These are phyloP conservation scores for Naganishia liquefaciens DNA, from an alignment of 1,284 basidiomycete species.

Conservation along the genomic window DNA sequence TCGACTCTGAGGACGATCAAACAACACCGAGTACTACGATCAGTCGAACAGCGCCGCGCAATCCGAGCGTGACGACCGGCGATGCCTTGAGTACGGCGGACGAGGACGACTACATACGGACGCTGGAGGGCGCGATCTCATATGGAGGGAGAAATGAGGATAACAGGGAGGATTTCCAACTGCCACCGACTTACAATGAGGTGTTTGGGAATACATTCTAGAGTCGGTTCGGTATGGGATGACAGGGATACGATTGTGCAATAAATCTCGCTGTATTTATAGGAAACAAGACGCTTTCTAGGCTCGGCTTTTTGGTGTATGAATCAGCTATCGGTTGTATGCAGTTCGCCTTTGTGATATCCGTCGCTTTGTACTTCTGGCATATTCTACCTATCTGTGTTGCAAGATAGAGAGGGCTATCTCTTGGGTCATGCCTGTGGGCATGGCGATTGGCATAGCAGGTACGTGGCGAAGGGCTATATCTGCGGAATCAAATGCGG, in stretches of 20 bases:
- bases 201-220: conserved; percentile 17
- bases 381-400: background rate
- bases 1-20: conserved; percentile 18
- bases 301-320: conserved; percentile 1
- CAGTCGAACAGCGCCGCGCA: background rate
- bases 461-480: background rate
- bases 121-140: conserved; percentile 19
- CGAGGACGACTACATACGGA: conserved; percentile 24
- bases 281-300: background rate
- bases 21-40: conserved; percentile 6
- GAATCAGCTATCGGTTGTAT: conserved; percentile 19
- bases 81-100: conserved; percentile 10
- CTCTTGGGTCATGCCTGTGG: background rate
- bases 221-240: background rate
- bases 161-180: background rate
- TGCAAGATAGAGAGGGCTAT: background rate
- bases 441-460: background rate
- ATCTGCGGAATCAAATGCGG: background rate
- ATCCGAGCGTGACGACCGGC: background rate
- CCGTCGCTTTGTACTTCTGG: background rate
- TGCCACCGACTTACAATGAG: conserved; percentile 23
- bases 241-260: background rate
- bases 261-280: conserved; percentile 15
- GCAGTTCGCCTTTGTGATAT: background rate
- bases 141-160: conserved; percentile 7